Conservation (phyloP, 352 stramenopile genomes). For the Nothophytophthora sp. region DNA sequence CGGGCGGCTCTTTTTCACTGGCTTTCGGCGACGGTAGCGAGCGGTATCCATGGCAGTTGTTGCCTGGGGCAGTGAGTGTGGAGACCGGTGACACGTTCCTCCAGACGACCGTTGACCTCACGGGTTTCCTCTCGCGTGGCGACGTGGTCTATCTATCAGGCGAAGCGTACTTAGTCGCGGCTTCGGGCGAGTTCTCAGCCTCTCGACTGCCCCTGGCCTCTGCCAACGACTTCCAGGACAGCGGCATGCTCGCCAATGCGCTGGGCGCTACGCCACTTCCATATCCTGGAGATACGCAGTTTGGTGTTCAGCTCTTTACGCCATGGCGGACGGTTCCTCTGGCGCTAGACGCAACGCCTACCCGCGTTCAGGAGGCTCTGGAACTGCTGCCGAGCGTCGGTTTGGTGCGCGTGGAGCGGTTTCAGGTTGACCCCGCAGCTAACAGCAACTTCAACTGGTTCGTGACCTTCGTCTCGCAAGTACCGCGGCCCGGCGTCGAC, state of each 20-base stretch:
- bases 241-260: constrained; percentile 10
- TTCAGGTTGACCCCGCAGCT: constrained; percentile 43
- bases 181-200: constrained; percentile 69
- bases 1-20: constrained; percentile 61
- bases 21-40: constrained; percentile 46
- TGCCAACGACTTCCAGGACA: constrained; percentile 25
- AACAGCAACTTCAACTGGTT: constrained; percentile 85
- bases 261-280: constrained; percentile 25
- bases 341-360: constrained; percentile 56
- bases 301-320: constrained; percentile 35
- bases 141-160: constrained; percentile 84
- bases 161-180: constrained; percentile 74
- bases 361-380: constrained; percentile 70
- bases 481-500: constrained; percentile 24
- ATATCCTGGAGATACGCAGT: constrained; percentile 59
- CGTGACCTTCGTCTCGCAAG: constrained; percentile 86
- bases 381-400: constrained; percentile 90
- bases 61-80: constrained; percentile 59
- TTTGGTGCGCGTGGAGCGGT: constrained; percentile 89
- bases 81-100: constrained; percentile 60
- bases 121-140: constrained; percentile 75
- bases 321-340: constrained; percentile 65
- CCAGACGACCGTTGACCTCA: constrained; percentile 88
- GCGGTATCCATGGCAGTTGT: constrained; percentile 31
- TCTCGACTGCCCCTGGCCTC: constrained; percentile 62